A percentile compares a stretch with the other conserved stretches of the same genome.
These are phyloP conservation scores for Pseudocohnilembus persalinus DNA, from an alignment of 169 alveolate genomes.

Conservation along the genomic window DNA sequence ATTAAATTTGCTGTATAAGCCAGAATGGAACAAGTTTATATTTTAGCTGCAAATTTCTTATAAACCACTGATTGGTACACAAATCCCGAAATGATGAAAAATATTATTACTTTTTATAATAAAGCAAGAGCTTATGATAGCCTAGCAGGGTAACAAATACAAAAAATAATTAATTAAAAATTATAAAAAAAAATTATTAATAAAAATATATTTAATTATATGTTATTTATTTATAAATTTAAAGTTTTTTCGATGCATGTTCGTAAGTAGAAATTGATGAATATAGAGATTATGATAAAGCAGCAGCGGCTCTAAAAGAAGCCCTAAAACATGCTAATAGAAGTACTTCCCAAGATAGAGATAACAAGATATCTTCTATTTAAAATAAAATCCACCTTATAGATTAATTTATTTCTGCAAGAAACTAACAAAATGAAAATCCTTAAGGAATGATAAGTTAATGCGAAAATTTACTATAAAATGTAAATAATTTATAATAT, in stretches of 20 bases:
- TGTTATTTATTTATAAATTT: too few relatives aligned
- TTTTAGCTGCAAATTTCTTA: slow-evolving; percentile 85
- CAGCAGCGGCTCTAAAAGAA: slow-evolving; percentile 82
- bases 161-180: too few relatives aligned
- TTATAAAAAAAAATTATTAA: too few relatives aligned
- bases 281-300: slow-evolving; percentile 85
- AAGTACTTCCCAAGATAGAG: slow-evolving; percentile 63
- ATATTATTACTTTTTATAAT: slow-evolving; percentile 81
- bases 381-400: slow-evolving; percentile 63
- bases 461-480: slow-evolving; percentile 65
- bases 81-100: slow-evolving; percentile 78
- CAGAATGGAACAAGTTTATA: slow-evolving; percentile 78
- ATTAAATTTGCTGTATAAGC: slow-evolving; percentile 83
- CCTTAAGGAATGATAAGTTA: slow-evolving; percentile 66
- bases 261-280: slow-evolving; percentile 85
- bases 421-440: slow-evolving; percentile 49
- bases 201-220: too few relatives aligned
- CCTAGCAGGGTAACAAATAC: slow-evolving; percentile 47
- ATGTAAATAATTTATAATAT: not conserved
- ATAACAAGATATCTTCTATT: slow-evolving; percentile 58
- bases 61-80: slow-evolving; percentile 84
- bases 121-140: slow-evolving; percentile 87
- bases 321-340: slow-evolving; percentile 76
- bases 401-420: slow-evolving; percentile 74
- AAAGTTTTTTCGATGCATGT: slow-evolving; percentile 72